Evolutionary conservation across 495 filamentous ascomycete genomes (phyloP).

Genomic region (Penicillium robsamsonii): DNA sequence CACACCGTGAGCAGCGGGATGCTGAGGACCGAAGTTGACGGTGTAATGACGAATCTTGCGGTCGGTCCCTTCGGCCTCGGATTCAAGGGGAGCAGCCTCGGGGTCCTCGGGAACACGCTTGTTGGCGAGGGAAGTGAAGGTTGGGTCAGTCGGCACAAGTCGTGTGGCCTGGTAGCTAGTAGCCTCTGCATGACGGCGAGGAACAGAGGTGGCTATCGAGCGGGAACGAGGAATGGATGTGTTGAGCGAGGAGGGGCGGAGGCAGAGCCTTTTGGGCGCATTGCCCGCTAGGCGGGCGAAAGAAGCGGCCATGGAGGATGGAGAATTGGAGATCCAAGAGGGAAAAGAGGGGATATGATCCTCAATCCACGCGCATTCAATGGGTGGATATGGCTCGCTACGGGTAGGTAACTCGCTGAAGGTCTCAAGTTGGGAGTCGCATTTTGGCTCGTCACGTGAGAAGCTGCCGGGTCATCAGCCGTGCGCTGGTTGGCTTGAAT

Average conservation of each 20-base stretch:
- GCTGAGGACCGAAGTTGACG: slow-evolving; percentile 99
- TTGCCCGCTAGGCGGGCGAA: slow-evolving; percentile 63
- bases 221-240: slow-evolving; percentile 48
- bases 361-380: slow-evolving; percentile 47
- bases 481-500: slow-evolving; percentile 38
- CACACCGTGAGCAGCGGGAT: slow-evolving; percentile 98
- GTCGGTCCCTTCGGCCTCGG: slow-evolving; percentile 53
- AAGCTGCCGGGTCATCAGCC: slow-evolving; percentile 42
- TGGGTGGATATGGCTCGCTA: slow-evolving; percentile 37
- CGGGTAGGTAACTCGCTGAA: slow-evolving; percentile 34
- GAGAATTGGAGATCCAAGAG: slow-evolving; percentile 26
- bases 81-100: slow-evolving; percentile 48
- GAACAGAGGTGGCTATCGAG: slow-evolving; percentile 65
- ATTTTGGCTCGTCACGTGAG: slow-evolving; percentile 46
- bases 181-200: slow-evolving; percentile 59
- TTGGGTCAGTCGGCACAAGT: slow-evolving; percentile 58
- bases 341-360: slow-evolving; percentile 32
- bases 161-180: slow-evolving; percentile 58
- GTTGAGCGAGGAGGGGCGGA: slow-evolving; percentile 48
- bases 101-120: slow-evolving; percentile 40
- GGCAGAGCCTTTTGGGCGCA: slow-evolving; percentile 63
- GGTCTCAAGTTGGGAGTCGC: slow-evolving; percentile 39
- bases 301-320: slow-evolving; percentile 60
- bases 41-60: slow-evolving; percentile 98
- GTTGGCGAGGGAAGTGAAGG: slow-evolving; percentile 53